A percentile compares a stretch with the other conserved stretches of the same genome.
phyloP scores from a whole-genome alignment of 352 stramenopile genomes.

The Phytophthora pinifolia region DNA sequence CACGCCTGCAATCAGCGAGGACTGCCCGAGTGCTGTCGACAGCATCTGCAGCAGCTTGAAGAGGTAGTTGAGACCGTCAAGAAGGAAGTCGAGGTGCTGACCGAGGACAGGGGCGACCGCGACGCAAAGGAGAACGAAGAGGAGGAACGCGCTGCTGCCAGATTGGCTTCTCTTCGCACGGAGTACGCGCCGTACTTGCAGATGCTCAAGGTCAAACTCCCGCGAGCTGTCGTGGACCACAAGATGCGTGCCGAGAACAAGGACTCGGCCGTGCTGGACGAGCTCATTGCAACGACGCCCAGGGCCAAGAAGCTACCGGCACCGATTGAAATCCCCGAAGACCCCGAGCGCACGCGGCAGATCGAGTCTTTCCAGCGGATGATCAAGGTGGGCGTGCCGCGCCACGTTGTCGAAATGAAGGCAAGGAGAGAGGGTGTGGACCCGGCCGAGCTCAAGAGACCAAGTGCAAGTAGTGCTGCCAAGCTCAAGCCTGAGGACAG shows the following conservation, averaged over 20 bases:
- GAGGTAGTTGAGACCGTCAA: background rate
- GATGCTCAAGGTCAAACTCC: slow-evolving; percentile 78
- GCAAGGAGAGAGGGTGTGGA: slow-evolving; percentile 54
- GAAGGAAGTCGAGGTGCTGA: slow-evolving; percentile 2
- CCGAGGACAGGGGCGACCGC: background rate
- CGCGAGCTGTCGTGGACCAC: slow-evolving; percentile 66
- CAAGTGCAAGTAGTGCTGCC: background rate
- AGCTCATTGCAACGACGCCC: slow-evolving; percentile 31
- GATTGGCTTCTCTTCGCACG: slow-evolving; percentile 20
- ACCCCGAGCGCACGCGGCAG: slow-evolving; percentile 43
- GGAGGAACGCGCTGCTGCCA: slow-evolving; percentile 11
- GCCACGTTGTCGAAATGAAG: slow-evolving; percentile 65
- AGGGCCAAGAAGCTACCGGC: slow-evolving; percentile 36
- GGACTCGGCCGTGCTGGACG: slow-evolving; percentile 59
- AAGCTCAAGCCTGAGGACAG: slow-evolving; percentile 37
- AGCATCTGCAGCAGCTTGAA: slow-evolving; percentile 9
- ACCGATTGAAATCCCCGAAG: slow-evolving; percentile 36
- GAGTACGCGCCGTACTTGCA: slow-evolving; percentile 62
- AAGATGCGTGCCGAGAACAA: slow-evolving; percentile 67
- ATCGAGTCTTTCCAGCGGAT: slow-evolving; percentile 64
- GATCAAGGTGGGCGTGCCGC: slow-evolving; percentile 66
- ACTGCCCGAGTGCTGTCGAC: slow-evolving; percentile 20
- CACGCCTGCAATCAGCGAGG: slow-evolving; percentile 25
- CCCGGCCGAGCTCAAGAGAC: slow-evolving; percentile 38
- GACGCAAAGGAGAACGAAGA: slow-evolving; percentile 15